phyloP scores from a whole-genome alignment of 768 basidiomycete genomes.

The Boletus sensibilis region DNA sequence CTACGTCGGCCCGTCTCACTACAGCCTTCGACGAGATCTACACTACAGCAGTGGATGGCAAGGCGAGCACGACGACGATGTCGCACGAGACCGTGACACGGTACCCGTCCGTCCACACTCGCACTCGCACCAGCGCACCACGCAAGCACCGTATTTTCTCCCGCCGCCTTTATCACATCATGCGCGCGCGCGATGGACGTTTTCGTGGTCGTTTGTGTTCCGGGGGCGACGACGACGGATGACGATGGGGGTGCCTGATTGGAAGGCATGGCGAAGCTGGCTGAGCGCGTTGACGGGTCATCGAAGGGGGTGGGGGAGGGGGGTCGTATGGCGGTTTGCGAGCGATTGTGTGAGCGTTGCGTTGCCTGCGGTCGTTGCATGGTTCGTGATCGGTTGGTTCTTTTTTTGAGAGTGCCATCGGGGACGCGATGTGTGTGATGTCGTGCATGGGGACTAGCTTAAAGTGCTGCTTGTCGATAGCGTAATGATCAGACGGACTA shows the following conservation, averaged over 20 bases:
- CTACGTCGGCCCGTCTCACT: constrained; percentile 49
- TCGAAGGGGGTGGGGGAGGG: constrained; percentile 25
- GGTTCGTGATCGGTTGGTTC: constrained; percentile 31
- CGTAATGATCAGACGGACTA: constrained; percentile 2
- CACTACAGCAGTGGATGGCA: constrained; percentile 36
- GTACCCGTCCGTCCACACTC: not conserved
- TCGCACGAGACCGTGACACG: not conserved
- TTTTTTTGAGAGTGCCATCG: constrained; percentile 21
- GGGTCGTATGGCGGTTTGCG: constrained; percentile 35
- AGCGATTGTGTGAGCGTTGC: constrained; percentile 39
- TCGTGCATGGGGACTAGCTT: not conserved
- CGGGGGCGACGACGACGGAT: constrained; percentile 56
- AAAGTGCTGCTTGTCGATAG: not conserved
- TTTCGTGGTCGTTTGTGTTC: constrained; percentile 55
- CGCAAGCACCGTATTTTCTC: constrained; percentile 35
- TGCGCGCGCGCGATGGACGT: constrained; percentile 26
- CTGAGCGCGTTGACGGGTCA: constrained; percentile 10
- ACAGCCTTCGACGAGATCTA: constrained; percentile 40
- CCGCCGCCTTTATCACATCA: constrained; percentile 36
- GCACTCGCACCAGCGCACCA: not conserved
- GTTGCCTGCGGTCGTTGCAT: constrained; percentile 25
- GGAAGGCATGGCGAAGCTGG: constrained; percentile 22
- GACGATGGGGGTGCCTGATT: constrained; percentile 42
- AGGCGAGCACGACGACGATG: constrained; percentile 14
- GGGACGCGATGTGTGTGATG: not conserved